Base-by-base conservation (phyloP, 495 filamentous ascomycete genomes). In the Aspergillus nidulans region DNA sequence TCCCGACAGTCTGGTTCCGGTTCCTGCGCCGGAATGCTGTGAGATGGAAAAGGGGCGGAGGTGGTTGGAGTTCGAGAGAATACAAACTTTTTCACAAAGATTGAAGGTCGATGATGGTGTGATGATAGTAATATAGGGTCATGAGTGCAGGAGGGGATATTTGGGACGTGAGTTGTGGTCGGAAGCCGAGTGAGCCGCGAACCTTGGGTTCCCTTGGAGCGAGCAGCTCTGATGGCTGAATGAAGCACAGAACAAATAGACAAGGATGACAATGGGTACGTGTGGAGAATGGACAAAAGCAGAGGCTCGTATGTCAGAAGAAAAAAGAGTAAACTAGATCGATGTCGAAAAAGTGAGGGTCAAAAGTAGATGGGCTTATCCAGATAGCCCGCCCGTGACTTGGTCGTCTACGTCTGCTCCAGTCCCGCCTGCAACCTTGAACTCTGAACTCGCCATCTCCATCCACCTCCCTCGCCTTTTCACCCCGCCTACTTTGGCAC, bases 401-500 rank as follows among this genome's bases (percentile, higher is more conserved):
- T 39, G 6, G 36, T 39, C 13, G 36, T 18, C 36, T 15, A 3
- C 32, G 32, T 18, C 36, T 12, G 36, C 36, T 18, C 13, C 36
- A 16, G 4, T 39, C 36, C 15, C 15, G 3, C n/a, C n/a, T n/a
- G n/a, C n/a, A n/a, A n/a, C n/a, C n/a, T n/a, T n/a, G n/a, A n/a
- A 16, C 5, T 39, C n/a, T n/a, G 6, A 39, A 39, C 15, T 39
- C n/a, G 6, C 30, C 30, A 34, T 16, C n/a, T 39, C n/a, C 36
- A 39, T 39, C 40, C 21, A 21, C 13, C 15, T 40, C 40, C 52
- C 48, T 55, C 46, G 39, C 54, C 45, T 23, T 21, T 43, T 57
- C 50, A 53, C 36, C 19, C 46, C 36, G 38, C 51, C 50, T 52
- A 43, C 45, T 45, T 51, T 41, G 32, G 30, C 54, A 44, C 40